Percentiles rank a stretch among this genome's conserved stretches.
These are phyloP conservation scores for Cadophora gregata DNA, from an alignment of 2,329 filamentous ascomycete genomes.

Conservation along the genomic window DNA sequence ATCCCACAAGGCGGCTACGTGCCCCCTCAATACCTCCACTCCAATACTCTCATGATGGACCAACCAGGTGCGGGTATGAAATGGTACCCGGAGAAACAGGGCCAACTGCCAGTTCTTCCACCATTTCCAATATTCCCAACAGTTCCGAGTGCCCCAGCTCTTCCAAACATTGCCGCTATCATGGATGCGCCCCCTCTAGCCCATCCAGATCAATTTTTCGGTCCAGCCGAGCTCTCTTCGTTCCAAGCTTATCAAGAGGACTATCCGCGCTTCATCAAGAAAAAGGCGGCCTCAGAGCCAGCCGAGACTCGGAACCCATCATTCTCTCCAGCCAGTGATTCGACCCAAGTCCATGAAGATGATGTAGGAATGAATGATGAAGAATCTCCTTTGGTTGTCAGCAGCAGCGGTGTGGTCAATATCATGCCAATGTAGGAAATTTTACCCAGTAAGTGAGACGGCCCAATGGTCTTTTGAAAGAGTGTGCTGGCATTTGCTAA, in stretches of 20 bases:
- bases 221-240: not conserved
- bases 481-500: constrained; percentile 38
- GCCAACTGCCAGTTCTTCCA: constrained; percentile 11
- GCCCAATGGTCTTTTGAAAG: not conserved
- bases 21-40: constrained; percentile 17
- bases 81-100: constrained; percentile 29
- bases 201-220: not conserved
- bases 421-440: constrained; percentile 16
- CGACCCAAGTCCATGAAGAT: constrained; percentile 2
- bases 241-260: not conserved
- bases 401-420: constrained; percentile 14
- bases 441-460: constrained; percentile 15
- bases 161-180: not conserved
- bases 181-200: not conserved
- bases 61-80: constrained; percentile 35
- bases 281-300: constrained; percentile 27
- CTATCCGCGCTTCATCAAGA: constrained; percentile 13
- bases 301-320: constrained; percentile 5
- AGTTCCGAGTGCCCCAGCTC: constrained; percentile 1
- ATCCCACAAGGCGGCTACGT: constrained; percentile 25
- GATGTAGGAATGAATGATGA: constrained; percentile 7
- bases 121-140: constrained; percentile 17
- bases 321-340: not conserved
- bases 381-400: constrained; percentile 23
- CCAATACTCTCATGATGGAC: constrained; percentile 23